Base-by-base conservation (phyloP, 2,329 filamentous ascomycete genomes). In the Ceratocystis destructans region DNA sequence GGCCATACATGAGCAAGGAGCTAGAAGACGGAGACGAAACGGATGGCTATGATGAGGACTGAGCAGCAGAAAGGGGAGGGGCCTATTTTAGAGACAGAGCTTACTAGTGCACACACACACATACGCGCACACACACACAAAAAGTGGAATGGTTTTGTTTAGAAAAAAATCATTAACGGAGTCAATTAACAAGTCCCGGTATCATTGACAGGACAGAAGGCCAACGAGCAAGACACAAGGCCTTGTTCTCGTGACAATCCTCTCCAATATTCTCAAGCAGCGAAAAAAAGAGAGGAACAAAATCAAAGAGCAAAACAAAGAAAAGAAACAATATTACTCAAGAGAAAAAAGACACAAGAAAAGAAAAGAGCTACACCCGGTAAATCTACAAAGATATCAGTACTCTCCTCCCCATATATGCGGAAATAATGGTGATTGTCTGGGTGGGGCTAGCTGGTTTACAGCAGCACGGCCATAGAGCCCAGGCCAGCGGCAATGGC, bases 1-100 rank as follows among this genome's bases (percentile, higher is more conserved):
- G 94, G 8, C 90, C 89, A 10, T 96, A 95, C 70, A 90, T 85
- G 81, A 84, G 82, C 74, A 86, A 86, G 41, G 22, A 41, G 12
- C 17, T 67, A 12, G 44, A 8, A 5, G 57, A 28, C 1, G 55
- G 28, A 15, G 46, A 66, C 10, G 33, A 65, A n/a, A 62, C 37
- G 20, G 64, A 68, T 12, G 63, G 59, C 6, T 68, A 65, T 28
- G 66, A 68, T 25, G 61, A 65, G 53, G 64, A 66, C 17, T 62
- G 59, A 41, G 37, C 15, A 0, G 37, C 4, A 12, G 33, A n/a
- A n/a, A 12, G 10, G 12, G 10, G 33, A 22, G 33, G 33, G 48
- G 7, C 10, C 15, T 63, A 41, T 6, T 22, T 15, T 41, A 41
- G 37, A 41, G 37, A 41, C 37, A 41, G 37, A 41, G 37, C 12